Conservation (phyloP, 2,329 filamentous ascomycete species). For the Harringtonia aguacate region DNA sequence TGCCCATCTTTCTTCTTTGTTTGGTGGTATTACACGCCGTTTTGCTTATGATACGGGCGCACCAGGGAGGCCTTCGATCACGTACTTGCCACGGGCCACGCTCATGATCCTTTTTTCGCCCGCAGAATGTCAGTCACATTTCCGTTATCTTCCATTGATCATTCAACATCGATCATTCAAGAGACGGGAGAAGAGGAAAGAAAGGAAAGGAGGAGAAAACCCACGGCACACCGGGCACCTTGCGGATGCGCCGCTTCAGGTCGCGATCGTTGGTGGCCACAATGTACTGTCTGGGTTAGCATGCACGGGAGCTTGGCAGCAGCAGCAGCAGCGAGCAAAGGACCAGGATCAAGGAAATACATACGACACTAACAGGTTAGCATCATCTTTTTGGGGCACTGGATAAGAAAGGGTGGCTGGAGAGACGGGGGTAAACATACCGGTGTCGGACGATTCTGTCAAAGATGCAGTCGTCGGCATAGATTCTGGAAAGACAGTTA, state of each 20-base stretch:
- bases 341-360: slow-evolving; percentile 14
- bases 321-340: slow-evolving; percentile 8
- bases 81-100: slow-evolving; percentile 81
- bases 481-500: slow-evolving; percentile 40
- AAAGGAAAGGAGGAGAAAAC: not conserved
- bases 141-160: too few species aligned
- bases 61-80: slow-evolving; percentile 83
- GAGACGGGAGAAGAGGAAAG: too few species aligned
- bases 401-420: not conserved
- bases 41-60: slow-evolving; percentile 46
- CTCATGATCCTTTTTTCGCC: slow-evolving; percentile 63
- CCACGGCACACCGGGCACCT: slow-evolving; percentile 55
- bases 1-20: not conserved
- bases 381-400: slow-evolving; percentile 22
- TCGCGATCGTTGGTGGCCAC: slow-evolving; percentile 56
- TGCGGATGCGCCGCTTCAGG: slow-evolving; percentile 72
- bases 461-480: slow-evolving; percentile 76
- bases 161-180: too few species aligned
- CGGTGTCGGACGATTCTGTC: slow-evolving; percentile 61
- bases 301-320: not conserved
- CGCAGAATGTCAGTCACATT: too few species aligned
- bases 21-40: not conserved
- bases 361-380: slow-evolving; percentile 22
- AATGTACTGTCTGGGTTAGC: slow-evolving; percentile 9
- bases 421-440: slow-evolving; percentile 1